Base-by-base conservation (phyloP, 129 eudicot species). In the Apium graveolens region DNA sequence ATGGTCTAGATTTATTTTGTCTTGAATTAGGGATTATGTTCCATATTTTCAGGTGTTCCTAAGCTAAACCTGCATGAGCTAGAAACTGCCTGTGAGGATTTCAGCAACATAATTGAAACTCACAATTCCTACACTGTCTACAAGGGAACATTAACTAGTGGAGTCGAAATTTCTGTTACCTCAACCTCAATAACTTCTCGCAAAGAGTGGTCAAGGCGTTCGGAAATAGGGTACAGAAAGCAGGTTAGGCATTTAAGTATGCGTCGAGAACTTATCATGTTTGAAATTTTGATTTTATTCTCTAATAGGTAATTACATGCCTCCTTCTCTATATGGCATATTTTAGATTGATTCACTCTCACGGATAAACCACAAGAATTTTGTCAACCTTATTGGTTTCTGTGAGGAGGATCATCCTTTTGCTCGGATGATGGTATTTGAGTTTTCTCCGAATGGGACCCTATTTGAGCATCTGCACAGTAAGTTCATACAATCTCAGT, bases 81-180 rank as follows among this genome's bases (percentile, higher is more conserved):
- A 65, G 99, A 95, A 89, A 86, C 91, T 4, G 97, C 99, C 26
- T 95, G 99, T 37, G 99, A 95, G 87, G 99, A 95, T 75, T 95
- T 95, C 79, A 92, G 97, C 89, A 95, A 95, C 76, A 95, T 95
- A 37, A 88, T 95, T 18, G 81, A 71, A 68, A 82, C 89, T 21
- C 78, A 72, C 44, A 92, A 92, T 69, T 77, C 81, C 76, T 85
- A 77, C 81, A 87, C 88, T 49, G 29, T 95, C 65, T 95, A 95
- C 89, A 95, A 95, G 81, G 99, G 99, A 85, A 95, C 96, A 42
- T 84, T 95, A 78, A 88, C 97, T 69, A 92, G 88, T 81, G 97
- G 99, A 78, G 96, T 92, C 26, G 97, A 95, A 85, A 95, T 95
- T 76, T 89, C 86, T 75, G 99, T 95, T 66, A 88, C 80, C 46